Evolutionary conservation across 2,329 filamentous ascomycete species (phyloP).

Genomic region (Pestalotiopsis sp.): DNA sequence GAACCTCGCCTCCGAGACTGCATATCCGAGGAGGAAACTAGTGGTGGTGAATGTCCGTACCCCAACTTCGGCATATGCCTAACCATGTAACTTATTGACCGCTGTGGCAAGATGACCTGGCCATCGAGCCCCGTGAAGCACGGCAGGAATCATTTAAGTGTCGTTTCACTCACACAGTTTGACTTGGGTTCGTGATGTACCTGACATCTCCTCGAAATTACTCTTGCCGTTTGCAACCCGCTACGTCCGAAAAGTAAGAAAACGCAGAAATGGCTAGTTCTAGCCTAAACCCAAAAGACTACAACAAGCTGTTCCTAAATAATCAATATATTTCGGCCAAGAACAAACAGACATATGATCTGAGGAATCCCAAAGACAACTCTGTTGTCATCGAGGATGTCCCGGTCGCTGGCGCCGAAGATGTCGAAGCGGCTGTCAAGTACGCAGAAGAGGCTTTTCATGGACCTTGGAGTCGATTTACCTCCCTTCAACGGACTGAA

Average conservation of each 20-base stretch:
- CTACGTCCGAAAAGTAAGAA: neutral
- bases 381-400: neutral
- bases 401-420: slow-evolving; percentile 32
- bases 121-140: neutral
- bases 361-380: neutral
- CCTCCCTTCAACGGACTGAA: neutral
- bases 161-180: too few species aligned
- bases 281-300: neutral
- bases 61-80: neutral
- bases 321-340: neutral
- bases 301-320: neutral
- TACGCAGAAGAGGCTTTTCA: slow-evolving; percentile 50
- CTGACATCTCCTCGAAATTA: neutral
- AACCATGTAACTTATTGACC: neutral
- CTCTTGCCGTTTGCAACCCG: neutral
- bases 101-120: neutral
- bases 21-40: neutral
- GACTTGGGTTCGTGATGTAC: too few species aligned
- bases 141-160: neutral
- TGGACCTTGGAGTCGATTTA: slow-evolving; percentile 12
- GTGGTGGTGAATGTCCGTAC: neutral
- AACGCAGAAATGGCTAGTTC: neutral
- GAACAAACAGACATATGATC: neutral
- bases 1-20: neutral
- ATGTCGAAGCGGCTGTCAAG: slow-evolving; percentile 49